A percentile compares a stretch with the other conserved stretches of the same genome.
phyloP scores from a whole-genome alignment of 495 filamentous ascomycete species.

The Aspergillus heteromorphus region DNA sequence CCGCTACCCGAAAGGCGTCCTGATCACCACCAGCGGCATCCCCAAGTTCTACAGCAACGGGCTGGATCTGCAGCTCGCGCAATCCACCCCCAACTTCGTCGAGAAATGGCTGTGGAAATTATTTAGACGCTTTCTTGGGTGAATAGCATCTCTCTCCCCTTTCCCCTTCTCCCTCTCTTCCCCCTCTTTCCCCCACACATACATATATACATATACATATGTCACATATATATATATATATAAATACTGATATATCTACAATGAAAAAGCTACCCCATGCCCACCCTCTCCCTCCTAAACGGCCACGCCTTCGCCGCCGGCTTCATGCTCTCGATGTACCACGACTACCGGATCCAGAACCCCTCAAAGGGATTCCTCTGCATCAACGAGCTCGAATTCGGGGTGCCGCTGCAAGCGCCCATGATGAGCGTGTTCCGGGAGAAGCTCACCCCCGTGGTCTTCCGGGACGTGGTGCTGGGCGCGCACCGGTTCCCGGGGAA shows the following conservation, averaged over 20 bases:
- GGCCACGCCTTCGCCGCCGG: conserved; percentile 81
- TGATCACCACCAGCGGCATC: conserved; percentile 68
- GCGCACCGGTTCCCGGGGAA: conserved; percentile 57
- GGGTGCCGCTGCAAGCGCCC: conserved; percentile 61
- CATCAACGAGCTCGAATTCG: conserved; percentile 74
- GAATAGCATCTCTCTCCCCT: conserved; percentile 36
- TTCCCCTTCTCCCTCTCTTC: background rate
- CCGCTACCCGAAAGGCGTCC: conserved; percentile 59
- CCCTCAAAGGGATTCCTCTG: conserved; percentile 62
- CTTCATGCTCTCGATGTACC: conserved; percentile 76
- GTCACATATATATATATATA: too few species aligned
- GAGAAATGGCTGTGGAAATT: conserved; percentile 52
- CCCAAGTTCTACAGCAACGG: conserved; percentile 81
- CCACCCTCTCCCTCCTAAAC: conserved; percentile 70
- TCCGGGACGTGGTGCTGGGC: conserved; percentile 63
- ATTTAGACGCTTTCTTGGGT: conserved; percentile 54
- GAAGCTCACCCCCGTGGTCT: conserved; percentile 51
- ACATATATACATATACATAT: too few species aligned
- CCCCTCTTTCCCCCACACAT: too few species aligned
- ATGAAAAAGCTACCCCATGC: conserved; percentile 66
- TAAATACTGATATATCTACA: too few species aligned
- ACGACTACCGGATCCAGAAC: conserved; percentile 77
- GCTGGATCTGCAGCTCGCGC: conserved; percentile 58
- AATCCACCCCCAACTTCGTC: conserved; percentile 47
- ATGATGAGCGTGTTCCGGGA: conserved; percentile 70